Evolutionary conservation across 2,329 filamentous ascomycete species (phyloP).

Genomic region (Xylariaceae sp.): DNA sequence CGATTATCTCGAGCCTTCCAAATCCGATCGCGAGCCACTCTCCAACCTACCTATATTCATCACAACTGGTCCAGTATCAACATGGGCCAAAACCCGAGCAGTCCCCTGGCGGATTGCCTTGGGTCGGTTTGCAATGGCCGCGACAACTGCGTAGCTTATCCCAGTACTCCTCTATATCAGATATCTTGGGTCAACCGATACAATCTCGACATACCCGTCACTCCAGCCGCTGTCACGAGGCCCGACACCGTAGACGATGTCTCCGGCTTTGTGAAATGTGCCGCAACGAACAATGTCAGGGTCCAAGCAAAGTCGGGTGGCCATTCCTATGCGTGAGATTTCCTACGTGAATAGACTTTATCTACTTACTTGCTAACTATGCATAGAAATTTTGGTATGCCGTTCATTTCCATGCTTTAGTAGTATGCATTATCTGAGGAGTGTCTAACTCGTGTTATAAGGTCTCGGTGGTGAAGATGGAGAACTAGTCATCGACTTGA

Average conservation of each 20-base stretch:
- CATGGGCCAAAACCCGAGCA: slow-evolving; percentile 45
- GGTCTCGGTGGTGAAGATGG: slow-evolving; percentile 51
- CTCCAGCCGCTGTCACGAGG: slow-evolving; percentile 55
- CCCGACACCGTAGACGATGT: slow-evolving; percentile 54
- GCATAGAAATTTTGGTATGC: slow-evolving; percentile 33
- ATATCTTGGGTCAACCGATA: slow-evolving; percentile 50
- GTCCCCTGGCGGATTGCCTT: slow-evolving; percentile 45
- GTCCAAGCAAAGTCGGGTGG: slow-evolving; percentile 64
- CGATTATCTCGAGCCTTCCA: too few species aligned
- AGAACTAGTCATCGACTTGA: slow-evolving; percentile 53
- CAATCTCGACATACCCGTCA: slow-evolving; percentile 50
- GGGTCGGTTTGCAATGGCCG: slow-evolving; percentile 45
- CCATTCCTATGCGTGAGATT: slow-evolving; percentile 58
- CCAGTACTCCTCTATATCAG: slow-evolving; percentile 44
- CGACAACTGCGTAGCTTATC: slow-evolving; percentile 45
- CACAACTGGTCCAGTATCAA: background rate
- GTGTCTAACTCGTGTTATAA: slow-evolving; percentile 15
- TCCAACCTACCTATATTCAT: background rate
- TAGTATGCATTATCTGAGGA: background rate
- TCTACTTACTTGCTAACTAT: slow-evolving; percentile 12
- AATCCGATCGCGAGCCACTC: too few species aligned
- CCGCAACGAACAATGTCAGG: slow-evolving; percentile 45
- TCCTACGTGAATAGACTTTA: background rate
- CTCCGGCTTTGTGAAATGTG: slow-evolving; percentile 57
- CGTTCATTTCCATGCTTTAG: background rate